Conservation (phyloP, 2,329 filamentous ascomycete species). For the Dactylella cylindrospora region DNA sequence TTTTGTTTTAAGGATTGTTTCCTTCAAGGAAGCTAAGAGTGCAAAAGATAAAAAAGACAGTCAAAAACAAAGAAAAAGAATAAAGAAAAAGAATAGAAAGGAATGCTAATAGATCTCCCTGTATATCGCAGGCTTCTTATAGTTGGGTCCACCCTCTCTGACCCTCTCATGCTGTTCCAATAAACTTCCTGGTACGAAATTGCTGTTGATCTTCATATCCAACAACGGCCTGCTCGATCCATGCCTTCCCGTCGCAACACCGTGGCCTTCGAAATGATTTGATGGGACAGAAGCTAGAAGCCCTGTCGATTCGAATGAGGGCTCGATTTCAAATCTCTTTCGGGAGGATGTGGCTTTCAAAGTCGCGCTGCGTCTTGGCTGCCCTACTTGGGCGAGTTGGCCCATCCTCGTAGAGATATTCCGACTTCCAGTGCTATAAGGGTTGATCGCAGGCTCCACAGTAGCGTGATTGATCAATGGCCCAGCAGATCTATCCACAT, state of each 20-base stretch:
- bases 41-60: too few relatives aligned
- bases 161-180: conserved; percentile 43
- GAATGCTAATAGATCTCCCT: conserved; percentile 19
- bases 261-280: conserved; percentile 9
- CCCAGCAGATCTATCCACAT: conserved; percentile 24
- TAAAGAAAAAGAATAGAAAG: conserved; percentile 7
- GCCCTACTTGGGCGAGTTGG: neutral
- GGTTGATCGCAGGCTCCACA: conserved; percentile 15
- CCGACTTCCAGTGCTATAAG: conserved; percentile 10
- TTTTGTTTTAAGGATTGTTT: too few relatives aligned
- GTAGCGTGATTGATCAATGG: conserved; percentile 37
- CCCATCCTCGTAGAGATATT: conserved; percentile 40
- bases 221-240: conserved; percentile 24
- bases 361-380: conserved; percentile 26
- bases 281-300: conserved; percentile 31
- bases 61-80: conserved; percentile 5
- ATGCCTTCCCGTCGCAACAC: conserved; percentile 29
- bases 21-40: too few relatives aligned
- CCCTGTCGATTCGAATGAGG: conserved; percentile 32
- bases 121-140: conserved; percentile 22
- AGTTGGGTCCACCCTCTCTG: conserved; percentile 22
- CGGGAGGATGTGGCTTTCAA: conserved; percentile 22
- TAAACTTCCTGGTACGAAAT: conserved; percentile 33
- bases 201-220: conserved; percentile 39
- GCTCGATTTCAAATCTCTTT: conserved; percentile 20